phyloP scores from a whole-genome alignment of 768 basidiomycete genomes.

The Phylloporus sp. region DNA sequence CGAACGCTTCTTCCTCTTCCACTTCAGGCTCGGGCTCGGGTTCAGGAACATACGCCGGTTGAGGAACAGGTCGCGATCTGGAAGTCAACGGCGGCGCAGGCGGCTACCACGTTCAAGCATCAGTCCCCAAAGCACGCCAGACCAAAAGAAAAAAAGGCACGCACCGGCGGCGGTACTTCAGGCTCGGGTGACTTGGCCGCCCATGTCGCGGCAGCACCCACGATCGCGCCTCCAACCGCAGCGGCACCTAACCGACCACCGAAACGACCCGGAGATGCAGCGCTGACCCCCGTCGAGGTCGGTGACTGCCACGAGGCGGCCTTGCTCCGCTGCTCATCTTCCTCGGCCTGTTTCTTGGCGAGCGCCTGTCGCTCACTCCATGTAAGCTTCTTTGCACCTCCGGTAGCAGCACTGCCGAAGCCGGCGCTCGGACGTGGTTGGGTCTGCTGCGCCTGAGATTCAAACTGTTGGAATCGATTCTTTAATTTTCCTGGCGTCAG shows the following conservation, averaged over 20 bases:
- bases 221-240: constrained; percentile 31
- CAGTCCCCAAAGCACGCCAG: background rate
- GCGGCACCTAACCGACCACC: constrained; percentile 26
- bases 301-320: constrained; percentile 45
- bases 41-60: constrained; percentile 15
- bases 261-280: constrained; percentile 38
- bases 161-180: constrained; percentile 28
- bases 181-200: constrained; percentile 21
- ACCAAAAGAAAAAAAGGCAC: constrained; percentile 6
- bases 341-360: constrained; percentile 82
- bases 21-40: constrained; percentile 20
- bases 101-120: constrained; percentile 11
- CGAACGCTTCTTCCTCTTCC: constrained; percentile 19
- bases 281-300: constrained; percentile 28
- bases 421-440: constrained; percentile 14
- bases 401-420: constrained; percentile 12
- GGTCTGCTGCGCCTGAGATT: constrained; percentile 41
- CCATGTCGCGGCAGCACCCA: constrained; percentile 24
- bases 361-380: constrained; percentile 92
- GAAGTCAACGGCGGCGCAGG: constrained; percentile 18
- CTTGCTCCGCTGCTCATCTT: constrained; percentile 65
- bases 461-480: constrained; percentile 71
- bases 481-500: constrained; percentile 84
- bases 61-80: constrained; percentile 18
- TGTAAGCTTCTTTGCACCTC: constrained; percentile 71